Evolutionary conservation across 495 filamentous ascomycete genomes (phyloP).

Genomic region (Cryomyces minteri): DNA sequence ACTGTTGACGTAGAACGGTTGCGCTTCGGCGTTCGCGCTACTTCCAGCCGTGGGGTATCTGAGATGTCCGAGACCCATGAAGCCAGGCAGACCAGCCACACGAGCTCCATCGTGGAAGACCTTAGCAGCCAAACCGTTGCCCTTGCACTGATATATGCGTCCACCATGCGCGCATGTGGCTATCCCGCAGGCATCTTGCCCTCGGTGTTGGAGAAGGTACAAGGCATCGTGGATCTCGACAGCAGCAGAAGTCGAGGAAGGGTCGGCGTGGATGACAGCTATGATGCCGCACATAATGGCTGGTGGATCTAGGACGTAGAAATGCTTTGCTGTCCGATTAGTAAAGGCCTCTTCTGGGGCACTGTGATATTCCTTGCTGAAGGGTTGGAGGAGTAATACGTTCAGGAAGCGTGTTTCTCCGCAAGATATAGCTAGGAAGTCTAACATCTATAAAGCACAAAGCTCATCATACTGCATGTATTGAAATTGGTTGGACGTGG

Average conservation of each 20-base stretch:
- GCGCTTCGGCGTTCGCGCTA: slow-evolving; percentile 61
- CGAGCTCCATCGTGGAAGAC: slow-evolving; percentile 68
- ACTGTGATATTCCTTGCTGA: neutral
- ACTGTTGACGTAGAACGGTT: slow-evolving; percentile 88
- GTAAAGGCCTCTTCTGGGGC: neutral
- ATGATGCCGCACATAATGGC: slow-evolving; percentile 72
- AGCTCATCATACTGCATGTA: slow-evolving; percentile 12
- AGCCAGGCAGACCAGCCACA: slow-evolving; percentile 63
- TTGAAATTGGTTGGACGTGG: neutral
- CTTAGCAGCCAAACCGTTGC: slow-evolving; percentile 79
- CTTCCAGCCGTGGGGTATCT: slow-evolving; percentile 84
- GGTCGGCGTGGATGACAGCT: slow-evolving; percentile 58
- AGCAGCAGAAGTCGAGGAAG: slow-evolving; percentile 40
- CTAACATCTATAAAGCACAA: slow-evolving; percentile 21
- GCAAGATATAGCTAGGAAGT: slow-evolving; percentile 20
- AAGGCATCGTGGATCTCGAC: slow-evolving; percentile 77
- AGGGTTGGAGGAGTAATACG: neutral
- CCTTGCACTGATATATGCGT: slow-evolving; percentile 77
- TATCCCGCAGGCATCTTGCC: slow-evolving; percentile 87
- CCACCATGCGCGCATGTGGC: slow-evolving; percentile 61
- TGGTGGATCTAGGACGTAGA: neutral
- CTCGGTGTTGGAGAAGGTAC: slow-evolving; percentile 71
- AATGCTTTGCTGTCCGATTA: neutral
- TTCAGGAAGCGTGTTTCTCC: slow-evolving; percentile 9
- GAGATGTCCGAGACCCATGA: slow-evolving; percentile 79